phyloP scores from a whole-genome alignment of 2,329 filamentous ascomycete species.

The Daldinia sp. region DNA sequence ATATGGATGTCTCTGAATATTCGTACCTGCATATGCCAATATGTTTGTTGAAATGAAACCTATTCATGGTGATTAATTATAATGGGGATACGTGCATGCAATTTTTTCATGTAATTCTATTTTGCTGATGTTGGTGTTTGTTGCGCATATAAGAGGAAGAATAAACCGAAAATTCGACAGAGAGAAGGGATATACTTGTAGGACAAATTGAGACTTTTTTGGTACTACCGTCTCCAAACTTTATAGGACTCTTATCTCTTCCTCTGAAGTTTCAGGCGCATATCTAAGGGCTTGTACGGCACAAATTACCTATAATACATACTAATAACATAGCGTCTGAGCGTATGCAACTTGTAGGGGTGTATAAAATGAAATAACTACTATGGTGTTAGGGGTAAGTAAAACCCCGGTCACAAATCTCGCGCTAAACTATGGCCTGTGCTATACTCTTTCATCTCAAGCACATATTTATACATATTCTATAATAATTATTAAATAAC shows the following conservation, averaged over 20 bases:
- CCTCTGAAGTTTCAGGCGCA: background rate
- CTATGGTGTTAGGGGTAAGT: no score
- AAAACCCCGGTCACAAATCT: no score
- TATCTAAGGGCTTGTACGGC: background rate
- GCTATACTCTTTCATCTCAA: no score
- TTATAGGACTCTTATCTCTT: no score
- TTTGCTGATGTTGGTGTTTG: background rate
- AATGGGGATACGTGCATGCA: slow-evolving; percentile 1
- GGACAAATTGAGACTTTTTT: background rate
- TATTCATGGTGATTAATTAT: slow-evolving; percentile 7
- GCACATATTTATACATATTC: no score
- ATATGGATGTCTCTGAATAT: background rate
- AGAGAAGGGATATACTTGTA: no score
- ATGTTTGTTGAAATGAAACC: slow-evolving; percentile 14
- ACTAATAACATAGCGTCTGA: background rate
- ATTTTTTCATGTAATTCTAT: slow-evolving; percentile 18
- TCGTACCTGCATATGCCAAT: background rate
- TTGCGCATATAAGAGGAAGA: background rate
- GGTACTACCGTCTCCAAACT: background rate
- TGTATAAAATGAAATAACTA: background rate
- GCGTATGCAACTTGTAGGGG: background rate
- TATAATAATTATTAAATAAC: no score
- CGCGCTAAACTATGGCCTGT: no score
- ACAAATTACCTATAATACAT: background rate
- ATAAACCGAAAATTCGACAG: background rate